Base-by-base conservation (phyloP, 441 rosid genomes). In the Adansonia grandidieri region DNA sequence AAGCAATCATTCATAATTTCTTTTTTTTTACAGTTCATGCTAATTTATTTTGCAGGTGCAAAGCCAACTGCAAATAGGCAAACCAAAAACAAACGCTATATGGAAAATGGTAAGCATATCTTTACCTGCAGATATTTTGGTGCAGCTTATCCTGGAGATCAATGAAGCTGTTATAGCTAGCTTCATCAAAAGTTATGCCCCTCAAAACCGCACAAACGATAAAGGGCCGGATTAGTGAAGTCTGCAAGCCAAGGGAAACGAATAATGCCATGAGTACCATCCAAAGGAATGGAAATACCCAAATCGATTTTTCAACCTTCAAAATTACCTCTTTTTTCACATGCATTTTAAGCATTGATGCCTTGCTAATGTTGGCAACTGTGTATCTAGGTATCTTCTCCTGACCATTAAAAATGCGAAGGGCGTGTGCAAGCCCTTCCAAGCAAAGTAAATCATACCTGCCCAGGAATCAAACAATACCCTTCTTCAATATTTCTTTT, bases 71-170 rank as follows among this genome's bases (percentile, higher is more conserved):
- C 45, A 64, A 40, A 13, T 5, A 42, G 56, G 42, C 73, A 66
- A 57, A 56, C 45, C 3, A 19, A 28, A 53, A 37, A 54, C 6
- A 44, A 6, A 4, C 40, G 11, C 65, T 48, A 5, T 58, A 63
- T n/a, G 17, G 50, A 56, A 54, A 57, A 73, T 10, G n/a, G 69
- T n/a, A 69, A 20, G 48, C 32, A 51, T 24, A 58, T 64, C 22
- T 70, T 69, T 86, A 93, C 99, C 98, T 85, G 87, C 98, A 97
- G 19, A 97, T 95, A 79, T 95, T 97, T 77, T 95, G 97, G 86
- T 95, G 98, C 66, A 97, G 92, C 89, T 95, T 97, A 68, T 97
- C 99, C 85, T 95, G 99, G 73, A 97, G 97, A 85, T 95, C 98
- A 68, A 95, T 95, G 80, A 97, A 97, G 88, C 99, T 97, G 83